Evolutionary conservation across 2,329 filamentous ascomycete genomes (phyloP), one percentile per base, ranked within the genome.

Genomic region (Zasmidium cellare): DNA sequence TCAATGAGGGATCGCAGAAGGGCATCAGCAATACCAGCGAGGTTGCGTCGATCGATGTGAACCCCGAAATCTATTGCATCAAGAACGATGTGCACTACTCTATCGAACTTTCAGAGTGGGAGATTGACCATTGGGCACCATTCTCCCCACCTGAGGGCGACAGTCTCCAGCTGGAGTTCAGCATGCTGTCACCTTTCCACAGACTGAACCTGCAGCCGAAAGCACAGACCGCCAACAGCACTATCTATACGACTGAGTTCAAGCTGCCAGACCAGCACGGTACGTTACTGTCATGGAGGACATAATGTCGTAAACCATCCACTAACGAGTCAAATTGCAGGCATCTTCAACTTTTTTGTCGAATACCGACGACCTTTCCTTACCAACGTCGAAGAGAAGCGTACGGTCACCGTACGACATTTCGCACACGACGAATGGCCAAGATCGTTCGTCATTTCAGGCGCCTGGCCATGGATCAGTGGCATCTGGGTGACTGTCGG

Each of bases 391-490:
- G 92, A 97, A 72, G 92, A 97, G 80, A 97, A 97, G 85, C 85
- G 87, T 67, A 94, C 93, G 20, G 92, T 97, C 53, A 96, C 92
- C 0, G 91, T 99, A 28, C 86, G 94, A 48, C 94, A 99, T 80
- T 94, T 96, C 77, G 94, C 94, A 7, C 94, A 99, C 80, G 88
- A 99, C 74, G 94, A 99, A 80, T 99, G 90, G 85, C 90, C 92
- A 28, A 85, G 94, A 69, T 96, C 90, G 75, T 97, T 87, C 79
- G 85, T 84, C 72, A 99, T 99, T 73, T 90, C 84, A 61, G 92
- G 88, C 45, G 93, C 92, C 2, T 97, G 91, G 90, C 91, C 93
- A 11, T 97, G 93, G 91, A 90, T 99, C 71, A 83, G 87, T 0
- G 93, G 94, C 59, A 90, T 97, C 60, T 89, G 84, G 72, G 87